phyloP scores from a whole-genome alignment of 2,329 filamentous ascomycete genomes.

The Paecilomyces formosus region DNA sequence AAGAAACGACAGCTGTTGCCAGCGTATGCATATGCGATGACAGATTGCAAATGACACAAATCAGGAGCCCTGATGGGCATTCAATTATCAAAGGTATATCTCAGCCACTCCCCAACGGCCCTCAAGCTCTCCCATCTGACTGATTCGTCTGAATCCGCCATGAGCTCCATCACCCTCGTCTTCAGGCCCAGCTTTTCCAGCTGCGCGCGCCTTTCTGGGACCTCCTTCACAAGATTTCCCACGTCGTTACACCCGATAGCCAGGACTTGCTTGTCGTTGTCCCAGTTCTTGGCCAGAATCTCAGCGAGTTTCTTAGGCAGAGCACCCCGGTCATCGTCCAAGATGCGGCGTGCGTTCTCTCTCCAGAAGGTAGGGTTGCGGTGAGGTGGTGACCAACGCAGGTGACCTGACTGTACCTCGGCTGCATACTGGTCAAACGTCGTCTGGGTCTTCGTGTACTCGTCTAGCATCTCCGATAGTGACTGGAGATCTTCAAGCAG shows the following conservation, averaged over 20 bases:
- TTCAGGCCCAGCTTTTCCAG: conserved; percentile 82
- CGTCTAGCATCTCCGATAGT: conserved; percentile 64
- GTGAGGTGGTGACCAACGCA: conserved; percentile 90
- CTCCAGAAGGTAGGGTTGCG: conserved; percentile 82
- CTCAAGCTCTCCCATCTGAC: conserved; percentile 89
- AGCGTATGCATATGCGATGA: background rate
- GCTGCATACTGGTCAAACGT: conserved; percentile 66
- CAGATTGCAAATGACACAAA: background rate
- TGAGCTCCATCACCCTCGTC: conserved; percentile 83
- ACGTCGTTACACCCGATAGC: conserved; percentile 92
- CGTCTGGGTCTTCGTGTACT: conserved; percentile 67
- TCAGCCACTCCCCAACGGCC: conserved; percentile 71
- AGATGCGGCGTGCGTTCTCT: conserved; percentile 79
- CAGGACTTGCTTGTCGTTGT: conserved; percentile 77
- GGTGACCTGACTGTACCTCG: conserved; percentile 76
- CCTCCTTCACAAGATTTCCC: conserved; percentile 79
- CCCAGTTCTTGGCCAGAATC: conserved; percentile 74
- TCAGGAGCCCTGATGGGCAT: background rate
- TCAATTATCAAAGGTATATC: conserved; percentile 57
- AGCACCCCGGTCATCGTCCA: conserved; percentile 74
- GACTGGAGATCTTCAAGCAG: conserved; percentile 41
- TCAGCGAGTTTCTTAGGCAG: conserved; percentile 75
- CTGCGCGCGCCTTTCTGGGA: conserved; percentile 71
- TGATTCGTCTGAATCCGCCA: conserved; percentile 80
- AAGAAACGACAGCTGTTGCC: background rate